These are phyloP conservation scores for Podospora sp. DNA, from an alignment of 495 filamentous ascomycete genomes.

Conservation along the genomic window DNA sequence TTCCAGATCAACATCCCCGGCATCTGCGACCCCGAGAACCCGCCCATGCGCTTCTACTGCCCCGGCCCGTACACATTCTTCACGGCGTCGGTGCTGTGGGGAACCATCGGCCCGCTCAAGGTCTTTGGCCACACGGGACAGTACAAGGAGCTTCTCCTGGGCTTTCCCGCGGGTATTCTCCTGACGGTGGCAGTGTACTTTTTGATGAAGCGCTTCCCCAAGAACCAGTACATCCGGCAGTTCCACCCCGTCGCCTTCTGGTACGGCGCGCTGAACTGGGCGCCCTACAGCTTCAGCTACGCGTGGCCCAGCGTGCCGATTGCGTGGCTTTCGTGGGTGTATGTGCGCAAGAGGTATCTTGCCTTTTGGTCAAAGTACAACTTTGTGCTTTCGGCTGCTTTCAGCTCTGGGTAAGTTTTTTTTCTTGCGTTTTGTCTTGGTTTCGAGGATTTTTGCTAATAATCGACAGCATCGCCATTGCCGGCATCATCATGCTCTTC, in stretches of 20 bases:
- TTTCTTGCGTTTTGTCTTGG: neutral
- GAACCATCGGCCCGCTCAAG: slow-evolving; percentile 48
- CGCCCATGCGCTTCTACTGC: slow-evolving; percentile 45
- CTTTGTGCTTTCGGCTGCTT: slow-evolving; percentile 46
- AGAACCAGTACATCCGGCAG: slow-evolving; percentile 37
- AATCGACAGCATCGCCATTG: slow-evolving; percentile 35
- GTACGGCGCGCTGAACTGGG: slow-evolving; percentile 38
- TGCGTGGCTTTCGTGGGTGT: slow-evolving; percentile 43
- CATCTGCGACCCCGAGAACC: slow-evolving; percentile 39
- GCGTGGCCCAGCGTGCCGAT: slow-evolving; percentile 44
- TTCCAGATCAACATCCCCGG: slow-evolving; percentile 44
- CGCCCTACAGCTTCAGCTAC: slow-evolving; percentile 44
- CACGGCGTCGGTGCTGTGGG: slow-evolving; percentile 49
- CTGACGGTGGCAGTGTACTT: slow-evolving; percentile 36
- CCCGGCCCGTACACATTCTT: slow-evolving; percentile 48
- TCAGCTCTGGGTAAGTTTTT: slow-evolving; percentile 29
- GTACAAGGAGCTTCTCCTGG: slow-evolving; percentile 41
- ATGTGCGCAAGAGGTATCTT: slow-evolving; percentile 37
- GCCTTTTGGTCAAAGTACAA: slow-evolving; percentile 52
- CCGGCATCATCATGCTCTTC: slow-evolving; percentile 46
- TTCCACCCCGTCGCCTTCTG: slow-evolving; percentile 46
- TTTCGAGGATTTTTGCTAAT: neutral
- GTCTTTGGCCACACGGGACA: slow-evolving; percentile 42
- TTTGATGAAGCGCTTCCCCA: slow-evolving; percentile 34
- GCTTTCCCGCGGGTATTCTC: slow-evolving; percentile 43